Evolutionary conservation across 164 flowering plant genomes (phyloP), one percentile per base, ranked within the genome.

Genomic region (Aristolochia californica): DNA sequence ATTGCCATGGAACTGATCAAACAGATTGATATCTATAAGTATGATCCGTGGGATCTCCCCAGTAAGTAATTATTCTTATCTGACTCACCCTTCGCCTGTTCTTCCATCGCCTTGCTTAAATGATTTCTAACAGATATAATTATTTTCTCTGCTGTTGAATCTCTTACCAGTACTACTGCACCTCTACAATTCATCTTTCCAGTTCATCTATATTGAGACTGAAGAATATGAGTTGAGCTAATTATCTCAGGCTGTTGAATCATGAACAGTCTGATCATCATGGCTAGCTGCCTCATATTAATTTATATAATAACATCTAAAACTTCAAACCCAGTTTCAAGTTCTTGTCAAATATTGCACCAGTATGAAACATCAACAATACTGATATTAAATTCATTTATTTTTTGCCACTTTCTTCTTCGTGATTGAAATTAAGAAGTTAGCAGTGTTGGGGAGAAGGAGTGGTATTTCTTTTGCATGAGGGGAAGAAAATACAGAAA

Each of bases 31-130:
- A 76, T 89, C 70, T 89, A 89, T 76, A 89, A 89, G 57, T 75
- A 72, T 56, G 85, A 89, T 56, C 97, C 97, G 0, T 89, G 97
- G 97, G 97, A 89, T 77, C 91, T 89, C 58, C 89, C 97, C 75
- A 83, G 97, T 89, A 88, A 58, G 94, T 48, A 24, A 5, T 16
- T 44, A 12, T 5, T 57, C 21, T 22, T 28, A 28, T 28, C 30
- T 28, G 30, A 28, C 30, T 28, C 4, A 28, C 2, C 7, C 2
- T 28, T 16, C 16, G 4, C 0, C 28, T 25, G 17, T 34, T 34
- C 15, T 23, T 10, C 24, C 4, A 53, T 26, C n/a, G n/a, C n/a
- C n/a, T n/a, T n/a, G n/a, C n/a, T n/a, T n/a, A n/a, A n/a, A n/a
- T n/a, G n/a, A n/a, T n/a, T n/a, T n/a, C n/a, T n/a, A n/a, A 24